Conservation (phyloP, 2,329 filamentous ascomycete species). For the Chaetoscypha palmicola region DNA sequence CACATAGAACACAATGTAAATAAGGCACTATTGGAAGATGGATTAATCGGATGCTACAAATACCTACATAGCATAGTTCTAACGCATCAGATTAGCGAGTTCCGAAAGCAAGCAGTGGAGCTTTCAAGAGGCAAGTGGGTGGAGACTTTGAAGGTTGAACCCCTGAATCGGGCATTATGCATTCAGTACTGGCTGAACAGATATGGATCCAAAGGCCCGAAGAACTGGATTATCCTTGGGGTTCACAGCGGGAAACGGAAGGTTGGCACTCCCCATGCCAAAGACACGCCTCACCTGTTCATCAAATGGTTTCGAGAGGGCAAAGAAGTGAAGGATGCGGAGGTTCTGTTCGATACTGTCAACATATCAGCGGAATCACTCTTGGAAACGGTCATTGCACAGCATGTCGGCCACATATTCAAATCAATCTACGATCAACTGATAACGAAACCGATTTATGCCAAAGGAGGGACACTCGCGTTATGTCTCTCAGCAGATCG, state of each 20-base stretch:
- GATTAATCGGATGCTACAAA: conserved; percentile 73
- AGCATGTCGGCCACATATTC: conserved; percentile 67
- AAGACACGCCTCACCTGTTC: conserved; percentile 47
- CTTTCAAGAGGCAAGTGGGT: conserved; percentile 69
- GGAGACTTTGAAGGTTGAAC: conserved; percentile 68
- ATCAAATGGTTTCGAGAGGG: conserved; percentile 81
- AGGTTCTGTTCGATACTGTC: conserved; percentile 59
- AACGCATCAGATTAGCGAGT: conserved; percentile 81
- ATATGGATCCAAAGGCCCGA: conserved; percentile 49
- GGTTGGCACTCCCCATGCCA: conserved; percentile 35
- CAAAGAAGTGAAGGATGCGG: conserved; percentile 62
- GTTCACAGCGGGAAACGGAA: conserved; percentile 58
- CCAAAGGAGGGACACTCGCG: conserved; percentile 51
- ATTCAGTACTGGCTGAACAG: conserved; percentile 85
- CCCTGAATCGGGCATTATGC: conserved; percentile 71
- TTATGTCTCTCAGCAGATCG: conserved; percentile 52
- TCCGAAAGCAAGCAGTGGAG: conserved; percentile 68
- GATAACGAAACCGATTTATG: conserved; percentile 52
- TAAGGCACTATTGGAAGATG: conserved; percentile 58
- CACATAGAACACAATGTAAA: conserved; percentile 70
- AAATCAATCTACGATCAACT: conserved; percentile 58
- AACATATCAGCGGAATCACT: conserved; percentile 68
- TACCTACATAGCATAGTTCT: conserved; percentile 82
- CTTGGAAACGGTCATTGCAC: conserved; percentile 65
- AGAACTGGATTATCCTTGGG: conserved; percentile 88